Percentiles rank a stretch among this genome's conserved stretches.
These are phyloP conservation scores for Secale cereale DNA, from an alignment of 176 grass and related monocot genomes.

Conservation along the genomic window DNA sequence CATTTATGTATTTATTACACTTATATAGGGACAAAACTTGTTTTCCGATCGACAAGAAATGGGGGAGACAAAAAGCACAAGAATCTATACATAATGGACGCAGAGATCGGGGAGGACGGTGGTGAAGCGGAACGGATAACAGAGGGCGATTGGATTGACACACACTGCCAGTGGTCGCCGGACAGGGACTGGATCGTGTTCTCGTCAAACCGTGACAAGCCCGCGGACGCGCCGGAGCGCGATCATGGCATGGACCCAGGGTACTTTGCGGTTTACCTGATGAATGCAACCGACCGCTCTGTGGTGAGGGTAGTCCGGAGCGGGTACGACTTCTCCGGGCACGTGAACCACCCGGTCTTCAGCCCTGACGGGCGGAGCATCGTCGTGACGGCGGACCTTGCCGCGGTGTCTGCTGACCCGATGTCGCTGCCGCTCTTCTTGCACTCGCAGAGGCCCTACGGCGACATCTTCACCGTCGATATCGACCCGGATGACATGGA, in stretches of 20 bases:
- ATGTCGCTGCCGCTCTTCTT: slow-evolving; percentile 17
- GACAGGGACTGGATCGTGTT: slow-evolving; percentile 50
- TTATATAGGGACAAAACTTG: neutral
- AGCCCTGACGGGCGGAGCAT: slow-evolving; percentile 29
- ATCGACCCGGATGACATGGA: slow-evolving; percentile 24
- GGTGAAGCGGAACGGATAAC: slow-evolving; percentile 22
- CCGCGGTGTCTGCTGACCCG: slow-evolving; percentile 23
- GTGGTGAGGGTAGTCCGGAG: slow-evolving; percentile 26
- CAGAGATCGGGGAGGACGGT: neutral
- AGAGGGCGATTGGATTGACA: neutral
- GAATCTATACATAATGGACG: slow-evolving; percentile 27
- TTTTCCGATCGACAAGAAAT: slow-evolving; percentile 16
- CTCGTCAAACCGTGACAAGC: slow-evolving; percentile 33
- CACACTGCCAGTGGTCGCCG: slow-evolving; percentile 40
- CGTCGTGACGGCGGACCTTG: slow-evolving; percentile 20
- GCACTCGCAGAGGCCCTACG: neutral
- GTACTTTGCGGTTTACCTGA: slow-evolving; percentile 14
- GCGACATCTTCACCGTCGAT: neutral
- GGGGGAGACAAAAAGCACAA: slow-evolving; percentile 20
- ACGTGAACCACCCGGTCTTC: slow-evolving; percentile 29
- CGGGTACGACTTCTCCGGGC: slow-evolving; percentile 8
- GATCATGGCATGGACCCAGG: slow-evolving; percentile 21
- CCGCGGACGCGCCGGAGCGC: neutral
- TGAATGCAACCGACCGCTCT: neutral
- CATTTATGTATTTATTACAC: neutral